Base-by-base conservation (phyloP, 768 basidiomycete genomes). In the Russula vinacea region DNA sequence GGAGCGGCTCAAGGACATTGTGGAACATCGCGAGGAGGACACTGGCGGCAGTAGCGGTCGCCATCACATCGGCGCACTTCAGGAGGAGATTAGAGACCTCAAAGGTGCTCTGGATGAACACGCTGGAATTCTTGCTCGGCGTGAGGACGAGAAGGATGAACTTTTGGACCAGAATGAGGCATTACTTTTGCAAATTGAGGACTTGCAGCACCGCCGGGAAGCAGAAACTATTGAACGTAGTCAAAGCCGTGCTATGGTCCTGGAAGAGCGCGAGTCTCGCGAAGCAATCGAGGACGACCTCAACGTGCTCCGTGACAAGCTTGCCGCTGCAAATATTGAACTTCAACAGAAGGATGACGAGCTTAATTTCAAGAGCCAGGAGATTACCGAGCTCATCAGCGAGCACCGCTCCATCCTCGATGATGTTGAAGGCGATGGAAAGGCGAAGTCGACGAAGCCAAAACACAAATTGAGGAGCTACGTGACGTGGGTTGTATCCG, bases 331-430 rank as follows among this genome's bases (percentile, higher is more conserved):
- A 2, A 81, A 86, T 72, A 92, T 94, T 66, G 91, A 92, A 74
- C 76, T 93, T 32, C 88, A 92, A 74, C 87, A 91, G 74, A 89
- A 85, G 74, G 90, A 95, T 70, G 90, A 94, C 66, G 94, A 96
- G 35, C 74, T 94, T 24, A 92, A 94, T 58, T 77, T 86, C 73
- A 89, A 89, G 77, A 82, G 82, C 61, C 78, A 81, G 63, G 91
- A 93, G 73, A 84, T 94, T 51, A 86, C 89, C 3, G 90, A 94
- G 54, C 73, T 96, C 51, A 80, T 93, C 5, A 77, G 76, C 7
- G 89, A 93, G 71, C 89, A 92, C 71, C 80, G 86, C 58, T 80
- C 83, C 33, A 87, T 90, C 58, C 83, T 92, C 3, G 81, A 83
- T 22, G 81, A 82, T 2, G 87, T 93, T 8, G 90, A 92, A 70